Base-by-base conservation (phyloP, 129 eudicot species). In the Lactuca sativa region DNA sequence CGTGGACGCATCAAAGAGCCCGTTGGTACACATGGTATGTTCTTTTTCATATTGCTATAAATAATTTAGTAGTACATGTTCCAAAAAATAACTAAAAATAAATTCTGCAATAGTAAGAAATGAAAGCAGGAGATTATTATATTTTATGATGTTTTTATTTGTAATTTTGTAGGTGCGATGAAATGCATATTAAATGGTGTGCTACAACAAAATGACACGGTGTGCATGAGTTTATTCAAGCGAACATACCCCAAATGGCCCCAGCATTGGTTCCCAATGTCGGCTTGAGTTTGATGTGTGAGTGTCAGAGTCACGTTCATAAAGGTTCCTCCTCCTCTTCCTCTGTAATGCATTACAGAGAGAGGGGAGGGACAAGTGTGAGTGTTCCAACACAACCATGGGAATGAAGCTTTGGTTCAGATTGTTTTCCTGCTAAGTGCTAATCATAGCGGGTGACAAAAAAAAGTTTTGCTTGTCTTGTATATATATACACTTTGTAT, bases 321-420 rank as follows among this genome's bases (percentile, higher is more conserved):
- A 18, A 56, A 40, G 47, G 77, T 59, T 58, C 67, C 78, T 25
- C 30, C 30, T 25, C 30, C 30, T 25, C n/a, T n/a, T n/a, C 30
- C 30, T 25, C 30, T 25, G 30, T 69, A n/a, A n/a, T n/a, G n/a
- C 62, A 12, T 58, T 56, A 64, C 72, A 9, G 8, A 34, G 21
- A 67, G 61, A 68, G 78, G 4, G 64, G 2, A 11, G 52, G 52
- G 63, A 56, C 13, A 12, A 56, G 36, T 33, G 77, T 71, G 59
- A 12, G 66, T 25, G 30, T 25, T 25, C 30, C 30, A 25, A 67
- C 84, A 51, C 73, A 58, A 58, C 69, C 58, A 64, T 55, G 73
- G 97, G 95, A 91, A 86, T 91, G 96, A 88, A 91, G 97, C 96
- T 73, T 78, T 80, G 97, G 97, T 88, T 92, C 96, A 78, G 96